Conservation (phyloP, 805 yeast genomes). For the Barnettozyma sp. region DNA sequence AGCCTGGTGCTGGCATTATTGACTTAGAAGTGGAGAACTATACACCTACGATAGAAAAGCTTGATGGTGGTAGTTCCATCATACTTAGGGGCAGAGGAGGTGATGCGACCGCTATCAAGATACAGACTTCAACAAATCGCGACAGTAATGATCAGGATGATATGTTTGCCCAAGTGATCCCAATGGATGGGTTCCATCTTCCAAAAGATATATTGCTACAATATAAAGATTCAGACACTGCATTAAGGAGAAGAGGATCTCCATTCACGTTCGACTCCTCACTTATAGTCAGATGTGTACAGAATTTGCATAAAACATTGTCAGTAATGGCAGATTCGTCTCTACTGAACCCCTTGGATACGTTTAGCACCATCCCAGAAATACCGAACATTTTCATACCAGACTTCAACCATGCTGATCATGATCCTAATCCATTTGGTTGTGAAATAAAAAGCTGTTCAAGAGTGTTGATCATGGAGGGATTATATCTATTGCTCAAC, state of each 20-base stretch:
- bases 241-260: conserved; percentile 68
- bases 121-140: conserved; percentile 1
- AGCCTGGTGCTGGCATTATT: conserved; percentile 3
- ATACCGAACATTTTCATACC: conserved; percentile 35
- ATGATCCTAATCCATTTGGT: conserved; percentile 15
- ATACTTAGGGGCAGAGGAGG: conserved; percentile 24
- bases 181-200: conserved; percentile 79
- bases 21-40: conserved; percentile 19
- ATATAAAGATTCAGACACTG: conserved; percentile 49
- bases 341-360: conserved; percentile 10
- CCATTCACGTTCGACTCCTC: conserved; percentile 73
- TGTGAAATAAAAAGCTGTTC: conserved; percentile 10
- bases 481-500: conserved; percentile 14
- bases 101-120: conserved; percentile 20
- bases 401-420: conserved; percentile 14
- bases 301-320: conserved; percentile 14
- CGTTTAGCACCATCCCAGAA: conserved; percentile 4
- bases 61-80: conserved; percentile 7
- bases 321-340: conserved; percentile 5
- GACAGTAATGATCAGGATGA: neutral
- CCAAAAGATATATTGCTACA: conserved; percentile 40
- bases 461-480: conserved; percentile 17
- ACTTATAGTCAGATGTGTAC: conserved; percentile 10
- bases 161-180: conserved; percentile 40
- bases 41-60: conserved; percentile 12